Conservation (phyloP, 2,329 filamentous ascomycete genomes). For the Amauroascus niger region DNA sequence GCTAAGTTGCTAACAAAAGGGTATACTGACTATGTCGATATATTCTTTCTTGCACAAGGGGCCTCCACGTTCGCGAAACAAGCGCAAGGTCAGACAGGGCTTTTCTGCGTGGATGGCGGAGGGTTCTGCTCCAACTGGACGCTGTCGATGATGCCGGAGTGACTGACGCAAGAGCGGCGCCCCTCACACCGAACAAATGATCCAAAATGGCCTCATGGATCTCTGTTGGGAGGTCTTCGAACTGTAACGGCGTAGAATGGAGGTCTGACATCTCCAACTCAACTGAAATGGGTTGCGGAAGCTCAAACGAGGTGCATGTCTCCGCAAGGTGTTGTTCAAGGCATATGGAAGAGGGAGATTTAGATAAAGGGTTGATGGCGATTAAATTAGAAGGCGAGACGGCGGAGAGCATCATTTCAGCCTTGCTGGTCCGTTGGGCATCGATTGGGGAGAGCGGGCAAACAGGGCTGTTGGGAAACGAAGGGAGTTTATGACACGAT, state of each 20-base stretch:
- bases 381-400: conserved; percentile 3
- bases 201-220: conserved; percentile 65
- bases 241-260: conserved; percentile 11
- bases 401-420: conserved; percentile 10
- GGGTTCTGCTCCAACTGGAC: conserved; percentile 53
- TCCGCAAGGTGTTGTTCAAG: conserved; percentile 1
- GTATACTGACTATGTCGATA: conserved; percentile 52
- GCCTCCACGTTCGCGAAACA: conserved; percentile 51
- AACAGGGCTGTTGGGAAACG: not conserved
- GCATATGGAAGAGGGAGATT: not conserved
- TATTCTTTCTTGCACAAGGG: conserved; percentile 59
- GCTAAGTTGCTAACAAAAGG: conserved; percentile 2
- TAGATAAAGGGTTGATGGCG: conserved; percentile 3
- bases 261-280: conserved; percentile 10
- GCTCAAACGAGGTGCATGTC: conserved; percentile 2
- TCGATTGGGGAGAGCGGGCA: conserved; percentile 1
- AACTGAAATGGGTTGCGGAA: conserved; percentile 2
- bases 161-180: conserved; percentile 51
- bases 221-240: conserved; percentile 51
- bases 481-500: not conserved
- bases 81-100: conserved; percentile 58
- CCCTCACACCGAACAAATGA: conserved; percentile 58
- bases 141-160: conserved; percentile 44
- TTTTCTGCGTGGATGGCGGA: conserved; percentile 57
- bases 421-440: conserved; percentile 9